Conservation (phyloP, 805 yeast genomes). For the Hanseniaspora nectarophila region DNA sequence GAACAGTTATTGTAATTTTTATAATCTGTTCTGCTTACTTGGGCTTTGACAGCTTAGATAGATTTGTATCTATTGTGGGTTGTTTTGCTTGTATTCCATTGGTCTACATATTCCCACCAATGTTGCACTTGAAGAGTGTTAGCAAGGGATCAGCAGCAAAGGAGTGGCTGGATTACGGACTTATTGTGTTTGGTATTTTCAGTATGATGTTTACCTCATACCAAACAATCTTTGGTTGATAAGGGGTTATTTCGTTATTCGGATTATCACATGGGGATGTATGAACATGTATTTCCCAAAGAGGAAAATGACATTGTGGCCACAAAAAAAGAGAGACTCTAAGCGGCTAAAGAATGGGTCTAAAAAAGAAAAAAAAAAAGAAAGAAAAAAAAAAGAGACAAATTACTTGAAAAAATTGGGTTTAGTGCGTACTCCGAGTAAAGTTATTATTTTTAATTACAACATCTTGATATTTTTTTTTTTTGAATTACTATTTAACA, state of each 20-base stretch:
- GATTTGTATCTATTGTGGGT: constrained; percentile 69
- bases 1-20: constrained; percentile 41
- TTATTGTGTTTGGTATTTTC: constrained; percentile 45
- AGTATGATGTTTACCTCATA: constrained; percentile 60
- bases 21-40: constrained; percentile 50
- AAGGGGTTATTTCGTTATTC: background rate
- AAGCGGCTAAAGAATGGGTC: no score
- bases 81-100: constrained; percentile 77
- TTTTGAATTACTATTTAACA: no score
- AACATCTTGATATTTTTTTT: no score
- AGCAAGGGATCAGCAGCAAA: constrained; percentile 21
- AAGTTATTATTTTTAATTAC: no score
- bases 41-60: constrained; percentile 60
- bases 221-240: constrained; percentile 34
- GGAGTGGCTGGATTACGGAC: constrained; percentile 32
- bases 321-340: background rate
- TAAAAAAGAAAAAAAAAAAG: no score
- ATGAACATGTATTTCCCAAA: background rate
- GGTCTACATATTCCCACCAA: constrained; percentile 77
- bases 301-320: background rate
- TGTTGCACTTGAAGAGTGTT: constrained; percentile 52
- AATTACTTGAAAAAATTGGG: no score
- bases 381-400: no score
- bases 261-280: background rate
- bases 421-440: no score